Conservation (phyloP, 371 early-diverging fungal species). For the Circinella umbellata region DNA sequence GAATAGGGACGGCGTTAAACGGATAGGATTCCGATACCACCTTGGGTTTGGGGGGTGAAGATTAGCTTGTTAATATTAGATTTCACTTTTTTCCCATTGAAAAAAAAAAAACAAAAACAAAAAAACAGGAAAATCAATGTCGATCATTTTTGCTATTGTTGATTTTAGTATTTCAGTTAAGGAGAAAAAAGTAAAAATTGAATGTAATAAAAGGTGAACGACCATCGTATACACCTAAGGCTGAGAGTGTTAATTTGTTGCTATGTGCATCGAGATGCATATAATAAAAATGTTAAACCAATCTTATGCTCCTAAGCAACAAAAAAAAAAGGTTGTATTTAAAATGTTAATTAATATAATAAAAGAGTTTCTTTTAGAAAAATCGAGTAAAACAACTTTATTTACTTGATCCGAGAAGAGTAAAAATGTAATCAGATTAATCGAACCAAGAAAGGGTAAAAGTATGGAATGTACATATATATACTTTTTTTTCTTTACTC, state of each 20-base stretch:
- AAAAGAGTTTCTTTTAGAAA: too few species aligned
- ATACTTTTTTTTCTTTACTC: too few species aligned
- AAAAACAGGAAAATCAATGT: constrained; percentile 9
- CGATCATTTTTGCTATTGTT: constrained; percentile 6
- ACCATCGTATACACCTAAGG: not conserved
- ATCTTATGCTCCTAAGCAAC: constrained; percentile 6
- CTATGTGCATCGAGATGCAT: constrained; percentile 1
- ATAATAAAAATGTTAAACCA: not conserved
- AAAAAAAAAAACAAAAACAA: not conserved
- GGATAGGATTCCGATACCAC: not conserved
- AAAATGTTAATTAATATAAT: too few species aligned
- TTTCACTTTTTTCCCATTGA: too few species aligned
- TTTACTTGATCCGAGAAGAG: not conserved
- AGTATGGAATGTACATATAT: too few species aligned
- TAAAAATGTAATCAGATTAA: too few species aligned
- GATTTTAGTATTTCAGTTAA: not conserved
- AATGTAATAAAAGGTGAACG: not conserved
- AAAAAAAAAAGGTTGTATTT: not conserved
- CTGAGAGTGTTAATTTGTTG: not conserved
- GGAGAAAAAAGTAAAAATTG: not conserved
- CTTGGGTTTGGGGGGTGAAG: not conserved
- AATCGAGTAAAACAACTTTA: too few species aligned
- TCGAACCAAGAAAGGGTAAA: too few species aligned
- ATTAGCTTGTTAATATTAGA: too few species aligned
- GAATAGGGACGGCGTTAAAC: not conserved